phyloP scores from a whole-genome alignment of 2,329 filamentous ascomycete species.

The Tricladium varicosporioides region DNA sequence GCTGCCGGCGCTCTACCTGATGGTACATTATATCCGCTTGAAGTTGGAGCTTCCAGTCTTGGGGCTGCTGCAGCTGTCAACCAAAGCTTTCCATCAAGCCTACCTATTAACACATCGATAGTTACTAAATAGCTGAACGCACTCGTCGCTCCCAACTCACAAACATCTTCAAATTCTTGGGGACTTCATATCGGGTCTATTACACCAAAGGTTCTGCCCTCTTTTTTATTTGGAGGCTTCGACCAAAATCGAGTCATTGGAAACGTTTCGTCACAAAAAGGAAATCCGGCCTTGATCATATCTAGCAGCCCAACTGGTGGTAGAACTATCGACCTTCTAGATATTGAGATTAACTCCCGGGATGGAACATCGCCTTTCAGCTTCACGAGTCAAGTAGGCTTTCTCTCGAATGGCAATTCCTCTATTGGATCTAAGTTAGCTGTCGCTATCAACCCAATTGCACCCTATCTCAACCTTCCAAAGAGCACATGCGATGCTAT shows the following conservation, averaged over 20 bases:
- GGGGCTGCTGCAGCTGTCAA: no score
- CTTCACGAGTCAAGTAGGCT: not conserved
- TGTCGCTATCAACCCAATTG: constrained; percentile 12
- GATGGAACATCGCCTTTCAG: constrained; percentile 17
- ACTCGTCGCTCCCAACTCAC: no score
- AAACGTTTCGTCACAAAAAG: constrained; percentile 13
- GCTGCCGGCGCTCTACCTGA: no score
- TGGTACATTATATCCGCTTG: no score
- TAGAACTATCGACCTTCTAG: constrained; percentile 21
- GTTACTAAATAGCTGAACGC: no score
- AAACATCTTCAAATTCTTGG: constrained; percentile 21
- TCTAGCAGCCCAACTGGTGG: no score
- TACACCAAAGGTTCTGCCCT: no score
- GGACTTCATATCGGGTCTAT: constrained; percentile 24
- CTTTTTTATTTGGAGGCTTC: constrained; percentile 22
- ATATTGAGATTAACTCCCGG: constrained; percentile 15
- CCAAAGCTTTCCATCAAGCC: not conserved
- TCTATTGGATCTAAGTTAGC: constrained; percentile 8
- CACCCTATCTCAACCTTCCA: constrained; percentile 36
- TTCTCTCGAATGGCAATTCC: constrained; percentile 16
- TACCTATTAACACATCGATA: no score
- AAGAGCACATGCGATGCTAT: constrained; percentile 32
- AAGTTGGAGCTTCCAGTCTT: no score
- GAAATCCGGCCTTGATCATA: no score
- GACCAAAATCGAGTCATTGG: constrained; percentile 18